A percentile compares a stretch with the other conserved stretches of the same genome.
Conservation (phyloP, 441 rosid genomes). For the Raphanus hybrid region DNA sequence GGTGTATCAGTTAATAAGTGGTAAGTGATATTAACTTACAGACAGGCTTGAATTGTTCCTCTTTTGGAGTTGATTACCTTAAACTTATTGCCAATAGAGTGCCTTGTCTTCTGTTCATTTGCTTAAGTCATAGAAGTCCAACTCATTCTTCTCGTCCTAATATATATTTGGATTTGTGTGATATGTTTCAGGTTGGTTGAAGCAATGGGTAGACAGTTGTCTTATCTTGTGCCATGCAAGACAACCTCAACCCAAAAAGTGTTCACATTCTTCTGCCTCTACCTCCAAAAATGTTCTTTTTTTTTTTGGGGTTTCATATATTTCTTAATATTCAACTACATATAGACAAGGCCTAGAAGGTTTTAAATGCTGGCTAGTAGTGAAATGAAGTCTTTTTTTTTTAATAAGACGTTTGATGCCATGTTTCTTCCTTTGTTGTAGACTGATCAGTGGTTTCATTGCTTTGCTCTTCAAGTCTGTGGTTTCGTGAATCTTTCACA, state of each 20-base stretch:
- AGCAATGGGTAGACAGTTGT: too few relatives aligned
- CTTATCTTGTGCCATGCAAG: too few relatives aligned
- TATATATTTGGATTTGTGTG: too few relatives aligned
- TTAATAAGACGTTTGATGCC: neutral
- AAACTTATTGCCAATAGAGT: neutral
- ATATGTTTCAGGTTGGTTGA: too few relatives aligned
- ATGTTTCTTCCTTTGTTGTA: neutral
- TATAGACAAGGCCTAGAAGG: neutral
- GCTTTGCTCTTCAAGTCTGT: conserved; percentile 24
- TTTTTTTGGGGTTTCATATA: too few relatives aligned
- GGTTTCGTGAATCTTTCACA: conserved; percentile 12
- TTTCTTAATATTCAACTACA: too few relatives aligned
- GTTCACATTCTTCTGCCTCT: too few relatives aligned
- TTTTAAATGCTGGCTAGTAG: neutral
- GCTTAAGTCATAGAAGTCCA: too few relatives aligned
- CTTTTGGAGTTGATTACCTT: conserved; percentile 1
- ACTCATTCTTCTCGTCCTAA: too few relatives aligned
- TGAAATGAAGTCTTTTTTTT: conserved; percentile 13
- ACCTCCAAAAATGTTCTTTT: too few relatives aligned
- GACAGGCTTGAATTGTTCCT: conserved; percentile 12
- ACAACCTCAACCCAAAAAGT: too few relatives aligned
- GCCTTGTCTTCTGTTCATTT: too few relatives aligned
- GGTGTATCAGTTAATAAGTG: conserved; percentile 36
- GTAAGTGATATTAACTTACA: conserved; percentile 10
- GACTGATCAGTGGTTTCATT: conserved; percentile 16